Evolutionary conservation across 2,329 filamentous ascomycete species (phyloP).

Genomic region (Biscogniauxia mediterranea): DNA sequence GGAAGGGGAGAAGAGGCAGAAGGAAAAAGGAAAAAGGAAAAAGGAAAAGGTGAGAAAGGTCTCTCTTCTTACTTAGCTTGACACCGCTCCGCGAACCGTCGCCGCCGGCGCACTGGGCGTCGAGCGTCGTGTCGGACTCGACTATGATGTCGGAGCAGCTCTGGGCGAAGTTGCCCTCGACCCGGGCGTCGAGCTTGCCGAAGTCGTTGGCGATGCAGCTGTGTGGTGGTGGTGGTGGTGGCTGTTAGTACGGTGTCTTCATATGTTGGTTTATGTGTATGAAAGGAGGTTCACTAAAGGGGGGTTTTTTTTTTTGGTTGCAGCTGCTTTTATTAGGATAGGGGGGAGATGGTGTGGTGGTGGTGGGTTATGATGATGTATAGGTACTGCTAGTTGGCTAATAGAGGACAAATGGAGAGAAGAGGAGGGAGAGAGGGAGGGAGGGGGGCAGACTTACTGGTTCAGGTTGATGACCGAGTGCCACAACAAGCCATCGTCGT

Average conservation of each 20-base stretch:
- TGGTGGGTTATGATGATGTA: not conserved
- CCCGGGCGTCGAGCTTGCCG: slow-evolving; percentile 7
- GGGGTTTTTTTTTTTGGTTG: no score
- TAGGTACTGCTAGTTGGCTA: no score
- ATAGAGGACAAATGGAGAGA: no score
- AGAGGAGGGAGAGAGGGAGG: no score
- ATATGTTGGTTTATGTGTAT: not conserved
- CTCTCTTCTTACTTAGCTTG: not conserved
- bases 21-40: no score
- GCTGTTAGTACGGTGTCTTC: not conserved
- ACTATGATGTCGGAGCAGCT: slow-evolving; percentile 2
- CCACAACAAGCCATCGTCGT: not conserved
- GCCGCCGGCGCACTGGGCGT: not conserved
- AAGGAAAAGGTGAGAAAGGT: not conserved
- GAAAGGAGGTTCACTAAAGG: no score
- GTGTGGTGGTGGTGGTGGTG: not conserved
- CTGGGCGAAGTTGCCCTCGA: slow-evolving; percentile 7
- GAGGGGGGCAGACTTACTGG: slow-evolving; percentile 2
- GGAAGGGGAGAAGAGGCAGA: no score
- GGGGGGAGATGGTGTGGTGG: no score
- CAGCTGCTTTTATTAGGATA: no score
- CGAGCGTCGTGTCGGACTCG: not conserved
- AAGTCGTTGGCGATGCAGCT: slow-evolving; percentile 15
- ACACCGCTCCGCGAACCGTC: not conserved
- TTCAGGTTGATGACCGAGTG: slow-evolving; percentile 11